Conservation (phyloP, 306 rosid species). For the Ormosia emarginata region DNA sequence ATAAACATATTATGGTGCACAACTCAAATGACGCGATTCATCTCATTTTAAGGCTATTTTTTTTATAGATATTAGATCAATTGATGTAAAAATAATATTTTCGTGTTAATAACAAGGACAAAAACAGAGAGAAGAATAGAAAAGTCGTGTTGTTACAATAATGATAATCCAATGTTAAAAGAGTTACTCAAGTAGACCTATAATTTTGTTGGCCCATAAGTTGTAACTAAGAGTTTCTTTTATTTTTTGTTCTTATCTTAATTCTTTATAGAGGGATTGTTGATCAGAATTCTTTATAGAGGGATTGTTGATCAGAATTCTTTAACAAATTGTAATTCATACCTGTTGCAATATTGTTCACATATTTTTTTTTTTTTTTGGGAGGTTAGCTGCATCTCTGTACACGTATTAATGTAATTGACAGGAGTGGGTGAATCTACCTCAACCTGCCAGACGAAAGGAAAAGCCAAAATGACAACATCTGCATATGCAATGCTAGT, state of each 20-base stretch:
- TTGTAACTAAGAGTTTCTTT: background rate
- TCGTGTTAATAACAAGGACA: background rate
- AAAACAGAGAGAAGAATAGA: background rate
- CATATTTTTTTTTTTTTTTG: background rate
- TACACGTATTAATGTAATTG: background rate
- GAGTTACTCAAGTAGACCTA: background rate
- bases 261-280: background rate
- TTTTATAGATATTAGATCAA: background rate
- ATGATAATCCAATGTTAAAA: constrained; percentile 5
- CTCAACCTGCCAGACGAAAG: background rate
- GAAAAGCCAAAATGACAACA: constrained; percentile 25
- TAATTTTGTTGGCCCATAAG: background rate
- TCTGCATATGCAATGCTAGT: constrained; percentile 13
- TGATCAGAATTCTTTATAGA: constrained; percentile 16
- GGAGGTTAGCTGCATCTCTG: constrained; percentile 23
- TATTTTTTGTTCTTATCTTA: background rate
- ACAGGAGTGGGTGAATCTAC: constrained; percentile 25
- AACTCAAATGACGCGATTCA: background rate
- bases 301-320: constrained; percentile 14
- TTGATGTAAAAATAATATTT: background rate
- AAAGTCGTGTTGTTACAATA: background rate
- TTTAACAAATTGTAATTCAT: constrained; percentile 9
- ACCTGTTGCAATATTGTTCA: background rate
- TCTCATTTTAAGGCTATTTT: background rate
- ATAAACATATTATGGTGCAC: background rate